Evolutionary conservation across 352 stramenopile species (phyloP), one percentile per base, ranked within the genome.

Genomic region (Globisporangium emineosum): DNA sequence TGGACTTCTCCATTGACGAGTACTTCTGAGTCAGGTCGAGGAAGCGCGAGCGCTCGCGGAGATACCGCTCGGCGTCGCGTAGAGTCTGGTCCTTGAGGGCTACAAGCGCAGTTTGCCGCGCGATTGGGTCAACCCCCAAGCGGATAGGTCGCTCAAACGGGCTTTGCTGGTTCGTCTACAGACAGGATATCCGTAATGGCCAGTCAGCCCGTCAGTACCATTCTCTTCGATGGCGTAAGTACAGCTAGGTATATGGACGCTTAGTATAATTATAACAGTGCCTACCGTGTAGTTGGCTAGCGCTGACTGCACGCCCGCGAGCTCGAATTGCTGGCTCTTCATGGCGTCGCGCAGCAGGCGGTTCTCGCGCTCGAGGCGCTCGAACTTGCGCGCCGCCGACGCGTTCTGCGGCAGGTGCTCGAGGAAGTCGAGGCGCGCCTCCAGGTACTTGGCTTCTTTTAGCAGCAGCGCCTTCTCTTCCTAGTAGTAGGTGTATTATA

Each of bases 21-120:
- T 78, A 73, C 62, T 73, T 62, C 66, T 72, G 60, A 32, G 49
- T 57, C 45, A 60, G 6, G 56, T 81, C 66, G 37, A 78, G 57
- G 30, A 70, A 66, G 25, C 53, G 58, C 30, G 50, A 59, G 12
- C 47, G 59, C 33, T 56, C 59, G 2, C 32, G 15, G 4, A 65
- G 25, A 37, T 57, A 65, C 9, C 33, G 49, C 59, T 57, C 59
- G 3, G 33, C 33, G 23, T 65, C 59, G 25, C 21, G 10, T 7
- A 56, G 21, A 35, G 25, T 65, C 27, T 27, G 17, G 17, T 27
- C 15, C 19, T 65, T 65, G 59, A 65, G 33, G 3, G 17, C 49
- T 5, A 27, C 15, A 17, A 65, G 47, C 7, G 59, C 47, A 2
- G 50, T 33, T 12, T 23, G 23, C 12, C 59, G 59, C 9, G 51